Evolutionary conservation across 2,329 filamentous ascomycete genomes (phyloP), one percentile per base, ranked within the genome.

Genomic region (Fusarium sp.): DNA sequence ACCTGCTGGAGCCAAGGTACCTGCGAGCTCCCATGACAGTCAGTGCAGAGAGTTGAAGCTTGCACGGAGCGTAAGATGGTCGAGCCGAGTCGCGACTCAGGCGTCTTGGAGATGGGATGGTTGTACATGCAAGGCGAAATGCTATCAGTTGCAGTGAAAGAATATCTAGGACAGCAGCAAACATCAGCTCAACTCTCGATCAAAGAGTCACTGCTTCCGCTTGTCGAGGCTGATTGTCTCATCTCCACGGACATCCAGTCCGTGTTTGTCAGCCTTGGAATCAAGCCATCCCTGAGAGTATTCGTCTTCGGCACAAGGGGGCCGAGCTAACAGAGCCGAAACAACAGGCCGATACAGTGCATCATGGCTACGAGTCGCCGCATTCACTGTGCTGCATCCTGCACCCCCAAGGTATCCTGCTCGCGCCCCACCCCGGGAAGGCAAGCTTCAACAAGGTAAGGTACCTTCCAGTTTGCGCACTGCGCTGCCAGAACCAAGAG

Each of bases 11-110:
- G 55, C 59, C 31, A 51, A 70, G 77, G 71, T 76, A 78, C 76
- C 66, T 75, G 38, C 22, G 31, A 77, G 76, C 62, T 73, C 68
- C 74, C 75, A 75, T 77, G 73, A 74, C 69, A 62, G 66, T 64
- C 77, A 42, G 76, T 79, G 72, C 67, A 55, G 73, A 44, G 12
- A 7, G 5, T 0, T 14, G 11, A 16, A 5, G 17, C 14, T 63
- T 36, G 24, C 69, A 77, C 75, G 58, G 65, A 69, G 44, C 36
- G n/a, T 33, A 51, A 55, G 66, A 67, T 68, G 58, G 62, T 59
- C 61, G 63, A 67, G 62, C 51, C 70, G 71, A 72, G 64, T 66
- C 73, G 67, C 61, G 63, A 22, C 65, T 64, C 73, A 67, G 65
- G 60, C 59, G 64, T 35, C 51, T 70, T 53, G n/a, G 66, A 24